phyloP scores from a whole-genome alignment of 1,139 yeast genomes.

The Protomyces pachydermus region DNA sequence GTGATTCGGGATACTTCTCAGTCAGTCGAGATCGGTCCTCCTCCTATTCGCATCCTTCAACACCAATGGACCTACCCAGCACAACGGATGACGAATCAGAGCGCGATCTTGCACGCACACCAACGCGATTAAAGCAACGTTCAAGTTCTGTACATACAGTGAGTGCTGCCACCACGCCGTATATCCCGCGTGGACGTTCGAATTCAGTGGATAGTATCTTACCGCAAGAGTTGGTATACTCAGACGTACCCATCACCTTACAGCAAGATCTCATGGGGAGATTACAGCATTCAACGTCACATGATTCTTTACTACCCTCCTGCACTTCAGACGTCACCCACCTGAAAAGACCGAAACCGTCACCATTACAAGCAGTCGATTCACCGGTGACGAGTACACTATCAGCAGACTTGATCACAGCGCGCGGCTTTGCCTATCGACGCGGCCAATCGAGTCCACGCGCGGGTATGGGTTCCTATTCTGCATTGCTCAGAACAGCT shows the following conservation, averaged over 20 bases:
- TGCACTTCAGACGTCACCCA: not conserved
- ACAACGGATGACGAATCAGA: not conserved
- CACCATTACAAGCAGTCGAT: slow-evolving; percentile 10
- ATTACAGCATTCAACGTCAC: slow-evolving; percentile 8
- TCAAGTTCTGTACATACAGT: not conserved
- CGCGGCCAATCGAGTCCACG: slow-evolving; percentile 2
- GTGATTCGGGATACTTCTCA: slow-evolving; percentile 24
- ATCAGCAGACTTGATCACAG: slow-evolving; percentile 14
- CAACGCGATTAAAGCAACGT: not conserved
- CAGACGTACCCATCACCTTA: not conserved
- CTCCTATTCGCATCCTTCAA: not conserved
- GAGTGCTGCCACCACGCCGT: not conserved
- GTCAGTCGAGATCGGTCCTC: slow-evolving; percentile 17
- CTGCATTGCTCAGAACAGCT: slow-evolving; percentile 4
- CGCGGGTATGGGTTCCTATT: not conserved
- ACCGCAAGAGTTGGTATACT: not conserved
- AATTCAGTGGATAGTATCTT: not conserved
- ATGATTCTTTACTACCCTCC: slow-evolving; percentile 3
- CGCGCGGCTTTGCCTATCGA: not conserved
- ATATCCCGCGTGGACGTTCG: not conserved
- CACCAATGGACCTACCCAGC: not conserved
- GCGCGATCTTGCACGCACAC: not conserved
- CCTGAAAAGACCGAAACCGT: slow-evolving; percentile 4
- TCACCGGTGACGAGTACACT: slow-evolving; percentile 3
- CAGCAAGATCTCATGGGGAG: not conserved